Conservation (phyloP, 2,329 filamentous ascomycete genomes). For the Pyrenochaeta sp. region DNA sequence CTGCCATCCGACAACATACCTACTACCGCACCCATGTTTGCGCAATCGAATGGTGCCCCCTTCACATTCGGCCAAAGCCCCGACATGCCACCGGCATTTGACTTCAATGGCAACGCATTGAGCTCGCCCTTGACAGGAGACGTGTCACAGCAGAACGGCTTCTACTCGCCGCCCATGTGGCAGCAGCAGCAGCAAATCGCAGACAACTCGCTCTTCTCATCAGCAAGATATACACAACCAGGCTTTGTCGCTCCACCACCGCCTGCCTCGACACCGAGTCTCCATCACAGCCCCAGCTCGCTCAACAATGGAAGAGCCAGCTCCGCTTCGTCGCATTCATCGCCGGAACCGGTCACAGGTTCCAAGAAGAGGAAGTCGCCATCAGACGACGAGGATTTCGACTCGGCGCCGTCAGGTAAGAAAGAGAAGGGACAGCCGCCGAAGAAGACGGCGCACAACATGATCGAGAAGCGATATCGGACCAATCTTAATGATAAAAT, state of each 20-base stretch:
- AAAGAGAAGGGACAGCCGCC: slow-evolving; percentile 64
- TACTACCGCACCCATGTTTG: slow-evolving; percentile 32
- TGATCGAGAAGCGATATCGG: slow-evolving; percentile 97
- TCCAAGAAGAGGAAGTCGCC: slow-evolving; percentile 52
- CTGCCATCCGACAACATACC: slow-evolving; percentile 30
- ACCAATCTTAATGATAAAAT: slow-evolving; percentile 99
- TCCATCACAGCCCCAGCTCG: slow-evolving; percentile 49
- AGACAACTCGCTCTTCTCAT: slow-evolving; percentile 39
- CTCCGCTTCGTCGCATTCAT: slow-evolving; percentile 64
- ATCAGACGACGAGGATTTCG: slow-evolving; percentile 65
- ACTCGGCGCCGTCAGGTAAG: slow-evolving; percentile 59
- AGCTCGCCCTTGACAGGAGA: slow-evolving; percentile 44
- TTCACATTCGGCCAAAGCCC: slow-evolving; percentile 46
- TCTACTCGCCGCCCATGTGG: slow-evolving; percentile 44
- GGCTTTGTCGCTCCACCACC: slow-evolving; percentile 28
- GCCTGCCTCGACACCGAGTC: slow-evolving; percentile 46
- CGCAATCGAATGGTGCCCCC: slow-evolving; percentile 28
- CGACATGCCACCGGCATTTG: slow-evolving; percentile 44
- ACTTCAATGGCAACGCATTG: slow-evolving; percentile 40
- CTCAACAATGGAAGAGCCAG: slow-evolving; percentile 43
- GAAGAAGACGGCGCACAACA: slow-evolving; percentile 97
- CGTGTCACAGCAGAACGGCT: slow-evolving; percentile 37
- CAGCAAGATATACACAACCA: slow-evolving; percentile 36
- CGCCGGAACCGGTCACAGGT: slow-evolving; percentile 61
- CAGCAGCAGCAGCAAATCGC: slow-evolving; percentile 32